phyloP scores from a whole-genome alignment of 2,329 filamentous ascomycete species.

The Cyphellophora europaea region DNA sequence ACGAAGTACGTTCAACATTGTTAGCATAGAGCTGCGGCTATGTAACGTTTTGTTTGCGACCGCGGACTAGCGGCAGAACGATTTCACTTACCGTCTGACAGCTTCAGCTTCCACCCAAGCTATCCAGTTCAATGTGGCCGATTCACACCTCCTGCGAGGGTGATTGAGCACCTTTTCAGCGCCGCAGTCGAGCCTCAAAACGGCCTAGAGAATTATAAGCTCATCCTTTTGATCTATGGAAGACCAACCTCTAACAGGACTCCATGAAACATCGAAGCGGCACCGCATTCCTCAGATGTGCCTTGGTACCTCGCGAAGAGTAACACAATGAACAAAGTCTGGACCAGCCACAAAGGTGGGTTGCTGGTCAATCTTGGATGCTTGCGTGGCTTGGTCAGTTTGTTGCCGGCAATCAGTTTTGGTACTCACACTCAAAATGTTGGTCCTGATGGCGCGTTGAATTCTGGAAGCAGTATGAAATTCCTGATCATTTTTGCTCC shows the following conservation, averaged over 20 bases:
- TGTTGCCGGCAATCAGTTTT: too few relatives aligned
- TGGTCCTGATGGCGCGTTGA: conserved; percentile 4
- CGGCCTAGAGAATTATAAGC: too few relatives aligned
- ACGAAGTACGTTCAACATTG: too few relatives aligned
- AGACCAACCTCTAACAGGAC: conserved; percentile 3
- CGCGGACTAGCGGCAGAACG: too few relatives aligned
- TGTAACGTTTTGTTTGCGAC: too few relatives aligned
- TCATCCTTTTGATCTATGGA: too few relatives aligned
- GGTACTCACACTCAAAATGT: conserved; percentile 6
- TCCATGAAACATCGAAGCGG: conserved; percentile 6
- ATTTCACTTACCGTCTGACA: too few relatives aligned
- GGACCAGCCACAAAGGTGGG: conserved; percentile 6
- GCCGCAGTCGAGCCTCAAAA: not conserved
- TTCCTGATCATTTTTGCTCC: conserved; percentile 5
- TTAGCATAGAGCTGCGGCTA: too few relatives aligned
- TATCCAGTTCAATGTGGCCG: not conserved
- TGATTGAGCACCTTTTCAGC: not conserved
- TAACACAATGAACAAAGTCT: conserved; percentile 4
- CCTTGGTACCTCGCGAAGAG: conserved; percentile 8
- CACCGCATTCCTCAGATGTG: conserved; percentile 5
- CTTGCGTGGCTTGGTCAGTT: not conserved
- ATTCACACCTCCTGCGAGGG: not conserved
- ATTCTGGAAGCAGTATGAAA: conserved; percentile 2
- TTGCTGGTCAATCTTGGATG: conserved; percentile 3
- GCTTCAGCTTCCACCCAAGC: not conserved